Conservation (phyloP, 2,329 filamentous ascomycete genomes). For the Clonostachys chloroleuca region DNA sequence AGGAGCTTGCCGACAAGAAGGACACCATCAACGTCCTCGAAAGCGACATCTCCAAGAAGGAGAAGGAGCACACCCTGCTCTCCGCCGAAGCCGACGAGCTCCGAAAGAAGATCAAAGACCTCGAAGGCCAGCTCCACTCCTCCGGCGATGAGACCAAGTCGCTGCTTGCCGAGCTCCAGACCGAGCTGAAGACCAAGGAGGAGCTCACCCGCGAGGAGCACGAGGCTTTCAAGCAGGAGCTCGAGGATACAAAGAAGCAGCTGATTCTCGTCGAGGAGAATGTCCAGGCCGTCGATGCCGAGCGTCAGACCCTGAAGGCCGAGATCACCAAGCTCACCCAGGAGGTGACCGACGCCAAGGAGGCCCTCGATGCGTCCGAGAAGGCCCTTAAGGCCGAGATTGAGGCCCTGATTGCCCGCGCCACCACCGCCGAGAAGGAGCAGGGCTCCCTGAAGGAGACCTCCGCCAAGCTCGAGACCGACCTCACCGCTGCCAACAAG, state of each 20-base stretch:
- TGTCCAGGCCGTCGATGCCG: not conserved
- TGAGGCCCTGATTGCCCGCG: not conserved
- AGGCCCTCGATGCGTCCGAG: constrained; percentile 4
- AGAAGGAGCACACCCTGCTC: constrained; percentile 24
- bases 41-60: constrained; percentile 25
- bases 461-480: constrained; percentile 17
- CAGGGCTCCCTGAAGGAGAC: constrained; percentile 21
- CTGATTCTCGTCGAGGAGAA: constrained; percentile 22
- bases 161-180: constrained; percentile 24
- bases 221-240: constrained; percentile 18
- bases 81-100: constrained; percentile 29
- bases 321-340: not conserved
- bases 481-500: constrained; percentile 19
- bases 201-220: constrained; percentile 18
- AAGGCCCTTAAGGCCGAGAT: constrained; percentile 4
- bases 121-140: constrained; percentile 19
- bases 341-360: not conserved
- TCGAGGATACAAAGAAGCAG: constrained; percentile 22
- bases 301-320: not conserved
- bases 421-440: constrained; percentile 13
- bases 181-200: constrained; percentile 26
- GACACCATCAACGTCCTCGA: constrained; percentile 1
- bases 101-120: constrained; percentile 29
- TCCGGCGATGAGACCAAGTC: constrained; percentile 23
- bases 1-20: constrained; percentile 1